Conservation (phyloP, 2,329 filamentous ascomycete species). For the Cordyceps cateniannulata region DNA sequence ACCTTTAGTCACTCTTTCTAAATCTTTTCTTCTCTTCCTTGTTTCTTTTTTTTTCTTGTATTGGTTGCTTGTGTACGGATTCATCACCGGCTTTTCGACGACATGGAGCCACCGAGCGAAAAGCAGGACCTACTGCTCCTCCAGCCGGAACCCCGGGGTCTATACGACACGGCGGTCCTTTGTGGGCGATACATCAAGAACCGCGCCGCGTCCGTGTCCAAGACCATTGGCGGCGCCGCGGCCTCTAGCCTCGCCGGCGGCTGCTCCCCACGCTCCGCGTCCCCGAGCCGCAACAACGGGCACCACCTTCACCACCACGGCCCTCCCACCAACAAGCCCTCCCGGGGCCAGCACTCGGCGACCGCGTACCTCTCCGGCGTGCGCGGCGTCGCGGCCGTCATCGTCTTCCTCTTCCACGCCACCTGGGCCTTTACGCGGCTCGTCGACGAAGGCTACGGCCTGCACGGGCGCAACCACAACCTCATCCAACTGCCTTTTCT, state of each 20-base stretch:
- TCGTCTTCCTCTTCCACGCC: slow-evolving; percentile 3
- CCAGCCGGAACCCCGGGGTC: background rate
- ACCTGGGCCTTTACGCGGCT: background rate
- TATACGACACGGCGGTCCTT: background rate
- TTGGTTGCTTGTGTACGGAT: too few species aligned
- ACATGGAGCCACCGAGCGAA: background rate
- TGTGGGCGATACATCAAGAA: slow-evolving; percentile 5
- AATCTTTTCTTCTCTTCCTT: background rate
- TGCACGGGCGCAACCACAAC: slow-evolving; percentile 1
- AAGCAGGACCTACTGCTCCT: background rate
- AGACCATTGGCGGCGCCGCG: background rate
- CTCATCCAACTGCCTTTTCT: slow-evolving; percentile 12
- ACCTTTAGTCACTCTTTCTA: background rate
- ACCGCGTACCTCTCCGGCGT: slow-evolving; percentile 6
- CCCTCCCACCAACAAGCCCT: background rate
- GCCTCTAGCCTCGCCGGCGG: background rate
- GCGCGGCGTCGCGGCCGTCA: slow-evolving; percentile 4
- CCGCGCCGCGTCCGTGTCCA: background rate
- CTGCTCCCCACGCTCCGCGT: background rate
- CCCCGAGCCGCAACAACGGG: background rate
- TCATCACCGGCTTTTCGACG: background rate
- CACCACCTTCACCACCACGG: background rate
- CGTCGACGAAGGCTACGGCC: slow-evolving; percentile 7
- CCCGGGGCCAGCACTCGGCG: background rate
- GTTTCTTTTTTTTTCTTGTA: background rate